phyloP scores from a whole-genome alignment of 2,329 filamentous ascomycete species.

The Coleophoma eucalyptorum region DNA sequence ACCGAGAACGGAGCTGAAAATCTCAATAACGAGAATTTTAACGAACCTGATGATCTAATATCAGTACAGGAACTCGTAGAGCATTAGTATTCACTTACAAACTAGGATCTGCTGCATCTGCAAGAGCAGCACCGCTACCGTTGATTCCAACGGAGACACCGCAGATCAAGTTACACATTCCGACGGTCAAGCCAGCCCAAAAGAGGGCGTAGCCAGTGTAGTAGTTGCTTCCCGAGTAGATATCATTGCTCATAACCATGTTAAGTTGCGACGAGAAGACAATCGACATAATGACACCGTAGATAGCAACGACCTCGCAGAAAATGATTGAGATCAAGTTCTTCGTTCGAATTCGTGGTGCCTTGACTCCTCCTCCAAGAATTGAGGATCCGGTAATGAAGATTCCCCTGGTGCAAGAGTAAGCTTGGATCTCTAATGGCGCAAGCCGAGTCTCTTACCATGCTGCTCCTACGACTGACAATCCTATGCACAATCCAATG shows the following conservation, averaged over 20 bases:
- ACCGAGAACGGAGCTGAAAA: conserved; percentile 96
- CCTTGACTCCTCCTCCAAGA: conserved; percentile 92
- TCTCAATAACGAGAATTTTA: conserved; percentile 98
- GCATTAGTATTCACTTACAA: conserved; percentile 56
- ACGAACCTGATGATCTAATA: conserved; percentile 65
- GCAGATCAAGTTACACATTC: conserved; percentile 92
- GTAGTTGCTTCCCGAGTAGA: conserved; percentile 76
- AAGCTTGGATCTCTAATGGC: conserved; percentile 3
- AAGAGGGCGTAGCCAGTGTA: conserved; percentile 96
- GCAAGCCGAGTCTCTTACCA: conserved; percentile 56
- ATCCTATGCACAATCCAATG: conserved; percentile 89
- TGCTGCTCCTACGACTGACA: conserved; percentile 95
- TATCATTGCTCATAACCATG: conserved; percentile 55
- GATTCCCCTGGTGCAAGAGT: conserved; percentile 70
- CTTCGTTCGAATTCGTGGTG: conserved; percentile 97
- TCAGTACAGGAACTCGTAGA: background rate
- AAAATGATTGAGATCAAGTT: conserved; percentile 99
- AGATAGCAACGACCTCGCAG: conserved; percentile 99
- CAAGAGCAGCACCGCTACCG: conserved; percentile 90
- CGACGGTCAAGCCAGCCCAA: conserved; percentile 93
- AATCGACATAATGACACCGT: conserved; percentile 99
- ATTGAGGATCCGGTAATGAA: conserved; percentile 98
- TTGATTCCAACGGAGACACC: conserved; percentile 98
- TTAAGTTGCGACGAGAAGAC: conserved; percentile 90
- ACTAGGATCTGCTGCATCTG: conserved; percentile 87